Conservation (phyloP, 2,329 filamentous ascomycete genomes). For the Curvularia eragrostidis region DNA sequence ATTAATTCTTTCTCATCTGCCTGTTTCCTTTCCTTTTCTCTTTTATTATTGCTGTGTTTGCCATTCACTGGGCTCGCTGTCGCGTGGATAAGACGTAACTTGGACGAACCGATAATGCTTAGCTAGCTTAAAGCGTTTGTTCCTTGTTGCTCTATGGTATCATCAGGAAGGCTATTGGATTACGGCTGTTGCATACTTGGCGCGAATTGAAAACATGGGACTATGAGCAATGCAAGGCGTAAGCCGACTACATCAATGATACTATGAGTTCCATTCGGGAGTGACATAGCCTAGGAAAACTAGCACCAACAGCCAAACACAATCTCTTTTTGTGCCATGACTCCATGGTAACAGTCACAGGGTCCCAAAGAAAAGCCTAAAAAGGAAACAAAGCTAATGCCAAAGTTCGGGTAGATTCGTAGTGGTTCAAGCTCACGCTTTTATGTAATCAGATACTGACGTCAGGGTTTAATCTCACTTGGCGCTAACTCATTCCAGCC, state of each 20-base stretch:
- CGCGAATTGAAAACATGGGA: background rate
- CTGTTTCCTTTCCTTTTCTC: background rate
- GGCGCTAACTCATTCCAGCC: background rate
- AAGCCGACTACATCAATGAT: background rate
- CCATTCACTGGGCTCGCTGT: background rate
- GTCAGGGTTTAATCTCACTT: background rate
- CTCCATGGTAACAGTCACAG: background rate
- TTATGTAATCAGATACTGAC: background rate
- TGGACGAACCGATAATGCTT: background rate
- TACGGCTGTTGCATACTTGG: conserved; percentile 4
- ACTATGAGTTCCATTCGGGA: background rate
- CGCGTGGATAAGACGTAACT: conserved; percentile 3
- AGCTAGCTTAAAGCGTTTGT: background rate
- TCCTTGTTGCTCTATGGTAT: background rate
- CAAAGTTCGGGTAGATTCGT: background rate
- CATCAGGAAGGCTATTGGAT: background rate
- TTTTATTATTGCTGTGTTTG: conserved; percentile 8
- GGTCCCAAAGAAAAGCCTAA: background rate
- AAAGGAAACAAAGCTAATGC: background rate
- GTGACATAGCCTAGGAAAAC: background rate
- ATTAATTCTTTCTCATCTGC: background rate
- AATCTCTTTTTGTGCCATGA: background rate
- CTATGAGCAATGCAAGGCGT: conserved; percentile 7
- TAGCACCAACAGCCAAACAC: background rate
- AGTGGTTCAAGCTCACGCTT: background rate